phyloP scores from a whole-genome alignment of 495 filamentous ascomycete genomes.

The Trichoderma reesei region DNA sequence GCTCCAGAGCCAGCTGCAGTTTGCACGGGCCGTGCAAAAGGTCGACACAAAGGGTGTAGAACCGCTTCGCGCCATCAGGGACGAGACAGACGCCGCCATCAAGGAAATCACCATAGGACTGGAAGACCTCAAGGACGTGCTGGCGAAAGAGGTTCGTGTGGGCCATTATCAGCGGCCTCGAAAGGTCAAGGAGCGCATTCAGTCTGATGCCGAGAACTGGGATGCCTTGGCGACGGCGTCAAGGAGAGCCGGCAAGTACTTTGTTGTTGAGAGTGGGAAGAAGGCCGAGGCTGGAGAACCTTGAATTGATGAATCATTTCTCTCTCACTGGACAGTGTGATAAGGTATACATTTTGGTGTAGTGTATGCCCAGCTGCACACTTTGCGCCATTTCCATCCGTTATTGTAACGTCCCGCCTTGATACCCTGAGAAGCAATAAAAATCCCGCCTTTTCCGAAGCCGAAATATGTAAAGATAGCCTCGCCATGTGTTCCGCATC shows the following conservation, averaged over 20 bases:
- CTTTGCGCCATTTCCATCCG: not conserved
- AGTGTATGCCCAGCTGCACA: not conserved
- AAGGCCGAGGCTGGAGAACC: not conserved
- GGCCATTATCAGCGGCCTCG: slow-evolving; percentile 39
- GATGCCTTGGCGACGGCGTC: slow-evolving; percentile 57
- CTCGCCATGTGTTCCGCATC: not conserved
- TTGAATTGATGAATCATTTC: not conserved
- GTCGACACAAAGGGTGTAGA: slow-evolving; percentile 63
- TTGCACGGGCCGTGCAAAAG: slow-evolving; percentile 73
- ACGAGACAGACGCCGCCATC: slow-evolving; percentile 52
- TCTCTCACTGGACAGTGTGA: not conserved
- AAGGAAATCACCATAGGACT: slow-evolving; percentile 34
- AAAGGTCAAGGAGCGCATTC: slow-evolving; percentile 19
- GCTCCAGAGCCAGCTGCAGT: slow-evolving; percentile 75
- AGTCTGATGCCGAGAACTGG: slow-evolving; percentile 44
- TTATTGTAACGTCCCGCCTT: not conserved
- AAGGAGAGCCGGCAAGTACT: slow-evolving; percentile 61
- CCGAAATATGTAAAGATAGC: not conserved
- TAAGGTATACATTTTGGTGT: not conserved
- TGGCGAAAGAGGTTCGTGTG: slow-evolving; percentile 31
- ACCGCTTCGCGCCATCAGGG: slow-evolving; percentile 68
- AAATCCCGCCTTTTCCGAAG: not conserved
- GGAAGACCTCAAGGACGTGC: slow-evolving; percentile 26
- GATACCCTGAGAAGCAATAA: slow-evolving; percentile 9
- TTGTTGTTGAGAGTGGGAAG: slow-evolving; percentile 62